phyloP scores from a whole-genome alignment of 139 green algal species.

The Chlamydomonas applanata region DNA sequence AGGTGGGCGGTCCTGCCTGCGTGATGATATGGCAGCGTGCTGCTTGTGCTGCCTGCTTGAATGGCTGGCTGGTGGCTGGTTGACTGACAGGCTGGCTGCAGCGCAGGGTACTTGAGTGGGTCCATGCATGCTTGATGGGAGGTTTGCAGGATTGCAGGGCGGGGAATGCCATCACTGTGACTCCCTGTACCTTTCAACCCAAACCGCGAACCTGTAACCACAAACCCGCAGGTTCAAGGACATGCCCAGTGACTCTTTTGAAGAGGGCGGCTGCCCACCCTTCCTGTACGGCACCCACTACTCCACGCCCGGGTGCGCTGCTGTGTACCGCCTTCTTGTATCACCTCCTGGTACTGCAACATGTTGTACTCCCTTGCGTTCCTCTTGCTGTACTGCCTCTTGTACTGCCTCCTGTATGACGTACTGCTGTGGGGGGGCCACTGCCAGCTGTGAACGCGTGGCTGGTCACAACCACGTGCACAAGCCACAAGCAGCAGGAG shows the following conservation, averaged over 20 bases:
- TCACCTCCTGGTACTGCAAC: no score
- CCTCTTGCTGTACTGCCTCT: background rate
- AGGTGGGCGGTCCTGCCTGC: conserved; percentile 47
- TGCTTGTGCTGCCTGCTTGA: no score
- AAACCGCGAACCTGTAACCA: background rate
- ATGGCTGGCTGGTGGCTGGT: no score
- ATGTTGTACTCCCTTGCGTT: background rate
- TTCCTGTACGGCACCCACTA: conserved; percentile 97
- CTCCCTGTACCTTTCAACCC: no score
- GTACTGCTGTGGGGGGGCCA: no score
- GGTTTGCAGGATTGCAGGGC: no score
- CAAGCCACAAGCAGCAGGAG: background rate
- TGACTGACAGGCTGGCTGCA: background rate
- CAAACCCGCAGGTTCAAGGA: conserved; percentile 42
- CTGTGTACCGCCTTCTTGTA: no score
- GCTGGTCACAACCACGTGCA: background rate
- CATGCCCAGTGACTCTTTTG: conserved; percentile 55
- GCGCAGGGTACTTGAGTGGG: background rate
- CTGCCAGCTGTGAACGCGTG: no score
- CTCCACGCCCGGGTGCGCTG: conserved; percentile 78
- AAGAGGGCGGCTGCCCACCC: conserved; percentile 54
- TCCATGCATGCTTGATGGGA: no score
- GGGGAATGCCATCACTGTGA: no score
- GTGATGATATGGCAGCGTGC: no score
- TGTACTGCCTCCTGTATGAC: no score